Conservation (phyloP, 2,329 filamentous ascomycete species). For the Lecanicillium sp. region DNA sequence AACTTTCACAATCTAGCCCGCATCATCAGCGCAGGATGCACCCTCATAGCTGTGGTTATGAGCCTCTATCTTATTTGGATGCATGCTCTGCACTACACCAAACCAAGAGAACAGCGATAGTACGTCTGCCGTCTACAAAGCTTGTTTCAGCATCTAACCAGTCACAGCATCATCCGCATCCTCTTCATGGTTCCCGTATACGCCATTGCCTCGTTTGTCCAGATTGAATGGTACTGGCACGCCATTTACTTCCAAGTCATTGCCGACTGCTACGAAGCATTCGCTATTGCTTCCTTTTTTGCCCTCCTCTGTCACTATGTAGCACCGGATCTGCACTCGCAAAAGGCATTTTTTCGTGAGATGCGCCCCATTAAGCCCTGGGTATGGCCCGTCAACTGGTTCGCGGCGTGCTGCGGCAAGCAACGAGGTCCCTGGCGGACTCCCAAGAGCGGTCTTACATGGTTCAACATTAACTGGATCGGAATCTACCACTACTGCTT, state of each 20-base stretch:
- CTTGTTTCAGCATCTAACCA: no score
- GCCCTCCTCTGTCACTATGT: constrained; percentile 74
- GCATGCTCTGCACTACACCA: constrained; percentile 53
- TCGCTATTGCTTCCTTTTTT: constrained; percentile 83
- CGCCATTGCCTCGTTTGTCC: constrained; percentile 63
- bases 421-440: constrained; percentile 60
- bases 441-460: constrained; percentile 75
- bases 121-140: no score
- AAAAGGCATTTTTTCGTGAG: constrained; percentile 72
- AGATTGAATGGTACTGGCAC: constrained; percentile 65
- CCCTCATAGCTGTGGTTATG: constrained; percentile 40
- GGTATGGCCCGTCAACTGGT: constrained; percentile 66
- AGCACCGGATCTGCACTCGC: constrained; percentile 66
- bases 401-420: constrained; percentile 62
- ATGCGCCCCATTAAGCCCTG: constrained; percentile 59
- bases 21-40: constrained; percentile 38
- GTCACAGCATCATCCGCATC: constrained; percentile 69
- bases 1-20: constrained; percentile 48
- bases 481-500: constrained; percentile 83
- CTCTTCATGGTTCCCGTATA: constrained; percentile 85
- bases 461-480: constrained; percentile 84
- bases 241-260: constrained; percentile 75
- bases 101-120: constrained; percentile 52
- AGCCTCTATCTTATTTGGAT: constrained; percentile 50
- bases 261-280: constrained; percentile 81